A percentile compares a stretch with the other conserved stretches of the same genome.
phyloP scores from a whole-genome alignment of 495 filamentous ascomycete species.

The Hyaloscypha hepaticicola region DNA sequence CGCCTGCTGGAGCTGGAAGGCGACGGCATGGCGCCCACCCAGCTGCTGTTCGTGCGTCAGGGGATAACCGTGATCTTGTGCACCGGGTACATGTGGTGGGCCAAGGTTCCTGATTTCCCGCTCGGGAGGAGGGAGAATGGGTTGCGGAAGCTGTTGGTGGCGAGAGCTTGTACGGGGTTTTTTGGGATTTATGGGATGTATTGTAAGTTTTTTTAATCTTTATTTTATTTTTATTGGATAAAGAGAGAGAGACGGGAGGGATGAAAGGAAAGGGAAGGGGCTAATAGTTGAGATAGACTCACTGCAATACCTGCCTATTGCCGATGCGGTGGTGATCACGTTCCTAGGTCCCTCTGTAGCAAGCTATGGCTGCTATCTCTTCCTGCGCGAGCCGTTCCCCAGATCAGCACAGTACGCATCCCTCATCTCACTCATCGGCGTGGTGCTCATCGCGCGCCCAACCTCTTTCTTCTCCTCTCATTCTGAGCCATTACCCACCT shows the following conservation, averaged over 20 bases:
- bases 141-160: conserved; percentile 64
- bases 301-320: conserved; percentile 81
- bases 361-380: conserved; percentile 77
- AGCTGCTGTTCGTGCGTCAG: conserved; percentile 87
- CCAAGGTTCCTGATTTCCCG: conserved; percentile 63
- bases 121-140: conserved; percentile 68
- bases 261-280: neutral
- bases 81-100: conserved; percentile 73
- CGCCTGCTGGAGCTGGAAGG: conserved; percentile 75
- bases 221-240: neutral
- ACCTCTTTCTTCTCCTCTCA: conserved; percentile 50
- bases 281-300: conserved; percentile 42
- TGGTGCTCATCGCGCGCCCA: conserved; percentile 82
- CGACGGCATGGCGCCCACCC: conserved; percentile 77
- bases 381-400: conserved; percentile 77
- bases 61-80: conserved; percentile 67
- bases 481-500: conserved; percentile 29
- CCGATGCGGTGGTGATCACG: conserved; percentile 90
- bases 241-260: neutral
- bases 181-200: conserved; percentile 80
- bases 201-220: conserved; percentile 44
- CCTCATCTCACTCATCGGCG: conserved; percentile 73
- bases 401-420: conserved; percentile 73
- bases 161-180: conserved; percentile 74
- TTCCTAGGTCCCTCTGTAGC: conserved; percentile 82